phyloP scores from a whole-genome alignment of 345 rosid species.

The Populus davidiana region DNA sequence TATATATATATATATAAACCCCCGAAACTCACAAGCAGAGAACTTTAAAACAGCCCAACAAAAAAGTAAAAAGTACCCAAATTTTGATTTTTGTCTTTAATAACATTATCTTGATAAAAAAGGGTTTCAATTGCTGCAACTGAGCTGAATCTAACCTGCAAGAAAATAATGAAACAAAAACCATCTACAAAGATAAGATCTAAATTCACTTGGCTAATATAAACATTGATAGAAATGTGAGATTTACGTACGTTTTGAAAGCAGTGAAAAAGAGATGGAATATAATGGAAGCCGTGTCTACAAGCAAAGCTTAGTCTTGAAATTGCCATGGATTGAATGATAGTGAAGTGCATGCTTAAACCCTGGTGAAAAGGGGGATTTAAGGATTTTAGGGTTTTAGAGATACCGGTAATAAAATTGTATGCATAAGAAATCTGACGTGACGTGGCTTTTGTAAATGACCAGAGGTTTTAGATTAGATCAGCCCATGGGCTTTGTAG shows the following conservation, averaged over 20 bases:
- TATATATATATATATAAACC: too few relatives aligned
- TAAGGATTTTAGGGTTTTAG: slow-evolving; percentile 36
- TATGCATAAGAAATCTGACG: background rate
- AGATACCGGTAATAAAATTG: background rate
- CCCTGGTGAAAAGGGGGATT: slow-evolving; percentile 5
- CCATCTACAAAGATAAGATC: background rate
- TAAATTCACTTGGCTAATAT: background rate
- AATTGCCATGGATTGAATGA: slow-evolving; percentile 40
- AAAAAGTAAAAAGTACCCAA: slow-evolving; percentile 12
- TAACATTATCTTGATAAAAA: slow-evolving; percentile 43
- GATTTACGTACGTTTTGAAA: slow-evolving; percentile 41
- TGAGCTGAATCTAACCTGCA: slow-evolving; percentile 41
- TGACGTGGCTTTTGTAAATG: background rate
- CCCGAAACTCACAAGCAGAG: background rate
- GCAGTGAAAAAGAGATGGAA: slow-evolving; percentile 36
- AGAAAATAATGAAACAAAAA: slow-evolving; percentile 4
- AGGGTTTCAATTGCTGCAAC: slow-evolving; percentile 40
- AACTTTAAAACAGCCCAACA: background rate
- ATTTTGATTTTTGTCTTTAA: slow-evolving; percentile 19
- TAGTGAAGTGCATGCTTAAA: slow-evolving; percentile 26
- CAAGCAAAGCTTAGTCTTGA: slow-evolving; percentile 46
- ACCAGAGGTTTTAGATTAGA: background rate
- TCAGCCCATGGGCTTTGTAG: background rate
- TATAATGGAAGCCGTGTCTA: slow-evolving; percentile 41
- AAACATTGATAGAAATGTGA: background rate